Percentiles rank a stretch among this genome's conserved stretches.
These are phyloP conservation scores for Colletotrichum sp. DNA, from an alignment of 2,329 filamentous ascomycete species.

Conservation along the genomic window DNA sequence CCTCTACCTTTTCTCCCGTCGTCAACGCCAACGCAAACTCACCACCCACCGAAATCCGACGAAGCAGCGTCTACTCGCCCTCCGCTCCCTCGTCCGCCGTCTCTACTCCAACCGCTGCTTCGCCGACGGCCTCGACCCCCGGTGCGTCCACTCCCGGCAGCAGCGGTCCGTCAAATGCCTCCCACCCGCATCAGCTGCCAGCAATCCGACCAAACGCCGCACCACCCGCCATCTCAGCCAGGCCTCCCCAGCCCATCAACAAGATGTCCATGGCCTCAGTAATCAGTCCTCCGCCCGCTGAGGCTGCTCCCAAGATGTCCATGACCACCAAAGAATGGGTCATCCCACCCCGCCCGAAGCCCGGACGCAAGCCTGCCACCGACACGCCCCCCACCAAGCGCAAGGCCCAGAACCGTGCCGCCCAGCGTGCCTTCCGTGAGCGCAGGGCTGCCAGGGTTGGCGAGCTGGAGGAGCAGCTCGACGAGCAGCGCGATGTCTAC, in stretches of 20 bases:
- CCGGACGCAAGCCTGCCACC: slow-evolving; percentile 90
- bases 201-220: slow-evolving; percentile 22
- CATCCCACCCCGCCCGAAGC: slow-evolving; percentile 83
- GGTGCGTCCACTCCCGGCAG: slow-evolving; percentile 9
- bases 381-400: slow-evolving; percentile 93
- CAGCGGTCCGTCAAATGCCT: slow-evolving; percentile 17
- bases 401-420: slow-evolving; percentile 92
- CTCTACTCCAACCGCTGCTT: slow-evolving; percentile 9
- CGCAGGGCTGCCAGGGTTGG: slow-evolving; percentile 83
- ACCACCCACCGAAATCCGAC: slow-evolving; percentile 5
- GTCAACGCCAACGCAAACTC: not conserved
- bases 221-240: slow-evolving; percentile 34
- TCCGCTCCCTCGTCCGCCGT: slow-evolving; percentile 9
- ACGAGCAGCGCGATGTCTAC: slow-evolving; percentile 62
- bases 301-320: slow-evolving; percentile 50
- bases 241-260: slow-evolving; percentile 32
- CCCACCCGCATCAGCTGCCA: slow-evolving; percentile 17
- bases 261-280: slow-evolving; percentile 55
- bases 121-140: slow-evolving; percentile 7
- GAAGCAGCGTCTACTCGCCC: not conserved
- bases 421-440: slow-evolving; percentile 89
- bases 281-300: slow-evolving; percentile 45
- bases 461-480: slow-evolving; percentile 72
- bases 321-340: slow-evolving; percentile 88
- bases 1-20: slow-evolving; percentile 6